Conservation (phyloP, 192 early-diverging fungal genomes). For the Coemansia sp. region DNA sequence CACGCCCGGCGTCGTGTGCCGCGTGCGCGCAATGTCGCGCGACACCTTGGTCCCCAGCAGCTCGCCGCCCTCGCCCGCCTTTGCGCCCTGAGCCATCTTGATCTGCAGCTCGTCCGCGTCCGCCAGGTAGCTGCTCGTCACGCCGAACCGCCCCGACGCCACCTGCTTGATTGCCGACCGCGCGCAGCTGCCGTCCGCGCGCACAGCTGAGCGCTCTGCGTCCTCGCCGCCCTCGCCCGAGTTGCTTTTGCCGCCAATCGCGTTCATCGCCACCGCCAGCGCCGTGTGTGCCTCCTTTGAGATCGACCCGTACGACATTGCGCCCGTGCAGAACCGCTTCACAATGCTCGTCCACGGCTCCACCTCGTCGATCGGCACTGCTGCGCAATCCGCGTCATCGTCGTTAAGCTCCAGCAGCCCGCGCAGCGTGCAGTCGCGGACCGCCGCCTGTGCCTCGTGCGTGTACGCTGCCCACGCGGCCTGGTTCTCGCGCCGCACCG, state of each 20-base stretch:
- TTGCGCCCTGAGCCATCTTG: conserved; percentile 99
- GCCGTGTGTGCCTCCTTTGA: conserved; percentile 92
- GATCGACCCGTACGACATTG: conserved; percentile 98
- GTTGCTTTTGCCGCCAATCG: conserved; percentile 95
- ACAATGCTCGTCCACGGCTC: conserved; percentile 98
- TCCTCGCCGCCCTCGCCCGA: conserved; percentile 99
- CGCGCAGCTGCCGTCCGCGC: conserved; percentile 72
- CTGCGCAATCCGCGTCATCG: conserved; percentile 52
- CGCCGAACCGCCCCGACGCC: conserved; percentile 97
- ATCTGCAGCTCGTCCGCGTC: conserved; percentile 98
- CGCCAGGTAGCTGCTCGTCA: conserved; percentile 90
- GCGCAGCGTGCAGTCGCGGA: conserved; percentile 90
- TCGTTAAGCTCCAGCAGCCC: conserved; percentile 82
- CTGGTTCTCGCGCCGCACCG: conserved; percentile 90
- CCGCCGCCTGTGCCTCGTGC: conserved; percentile 70
- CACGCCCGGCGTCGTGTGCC: conserved; percentile 94
- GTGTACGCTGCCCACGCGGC: conserved; percentile 85
- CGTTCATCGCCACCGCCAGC: conserved; percentile 94
- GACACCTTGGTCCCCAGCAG: conserved; percentile 73
- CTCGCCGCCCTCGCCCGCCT: conserved; percentile 97
- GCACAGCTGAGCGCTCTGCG: conserved; percentile 70
- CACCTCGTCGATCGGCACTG: conserved; percentile 88
- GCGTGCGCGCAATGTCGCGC: conserved; percentile 74
- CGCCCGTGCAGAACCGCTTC: conserved; percentile 95
- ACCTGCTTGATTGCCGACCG: conserved; percentile 99